phyloP scores from a whole-genome alignment of 176 grass and related monocot genomes.

The Ampelocalamus luodianensis region DNA sequence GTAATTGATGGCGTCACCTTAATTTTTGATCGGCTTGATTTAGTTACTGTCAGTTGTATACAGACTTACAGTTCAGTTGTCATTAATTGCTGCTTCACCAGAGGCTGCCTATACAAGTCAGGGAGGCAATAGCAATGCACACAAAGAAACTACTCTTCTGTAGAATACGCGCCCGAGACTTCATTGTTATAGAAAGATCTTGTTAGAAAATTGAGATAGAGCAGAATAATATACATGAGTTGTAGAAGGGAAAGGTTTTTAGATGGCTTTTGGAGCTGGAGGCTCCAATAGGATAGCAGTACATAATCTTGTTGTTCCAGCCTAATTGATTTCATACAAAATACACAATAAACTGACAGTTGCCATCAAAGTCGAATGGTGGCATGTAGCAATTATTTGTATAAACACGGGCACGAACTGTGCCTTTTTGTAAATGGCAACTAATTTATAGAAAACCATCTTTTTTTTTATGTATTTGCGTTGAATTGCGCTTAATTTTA shows the following conservation, averaged over 20 bases:
- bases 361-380: not conserved
- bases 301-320: not conserved
- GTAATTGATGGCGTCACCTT: conserved; percentile 20
- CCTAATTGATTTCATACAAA: conserved; percentile 27
- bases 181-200: not conserved
- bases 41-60: conserved; percentile 20
- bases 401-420: conserved; percentile 26
- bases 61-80: conserved; percentile 25
- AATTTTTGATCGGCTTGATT: not conserved
- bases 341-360: conserved; percentile 24
- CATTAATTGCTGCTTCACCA: not conserved
- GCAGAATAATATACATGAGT: not conserved
- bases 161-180: not conserved
- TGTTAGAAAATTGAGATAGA: conserved; percentile 23
- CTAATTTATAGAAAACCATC: not conserved
- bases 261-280: not conserved
- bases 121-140: not conserved
- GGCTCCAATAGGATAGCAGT: conserved; percentile 31
- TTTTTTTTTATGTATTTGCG: not conserved
- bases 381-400: conserved; percentile 32
- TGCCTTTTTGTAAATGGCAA: conserved; percentile 38
- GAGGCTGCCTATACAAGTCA: conserved; percentile 8
- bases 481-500: not conserved
- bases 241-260: conserved; percentile 3
- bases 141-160: not conserved